These are phyloP conservation scores for Microbotryum scabiosae DNA, from an alignment of 1,284 basidiomycete genomes.

Conservation along the genomic window DNA sequence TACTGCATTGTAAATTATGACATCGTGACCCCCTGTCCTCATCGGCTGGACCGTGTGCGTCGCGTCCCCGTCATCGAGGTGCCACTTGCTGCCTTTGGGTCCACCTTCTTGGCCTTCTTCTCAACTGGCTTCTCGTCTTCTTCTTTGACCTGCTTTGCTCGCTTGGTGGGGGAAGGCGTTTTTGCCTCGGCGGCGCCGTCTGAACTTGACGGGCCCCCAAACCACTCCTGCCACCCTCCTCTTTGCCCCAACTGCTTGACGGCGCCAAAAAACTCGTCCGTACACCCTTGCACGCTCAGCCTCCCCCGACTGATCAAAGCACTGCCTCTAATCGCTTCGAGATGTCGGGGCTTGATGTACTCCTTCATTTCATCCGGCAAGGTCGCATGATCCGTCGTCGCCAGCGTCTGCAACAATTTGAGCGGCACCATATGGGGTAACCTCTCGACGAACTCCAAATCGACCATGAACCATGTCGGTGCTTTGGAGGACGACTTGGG, in stretches of 20 bases:
- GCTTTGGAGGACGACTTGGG: constrained; percentile 64
- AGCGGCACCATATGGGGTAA: constrained; percentile 69
- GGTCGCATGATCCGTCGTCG: constrained; percentile 33
- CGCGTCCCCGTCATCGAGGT: no score
- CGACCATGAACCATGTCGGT: constrained; percentile 79
- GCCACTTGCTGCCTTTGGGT: no score
- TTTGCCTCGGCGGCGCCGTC: no score
- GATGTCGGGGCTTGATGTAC: constrained; percentile 38
- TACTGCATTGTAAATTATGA: no score
- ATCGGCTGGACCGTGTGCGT: no score
- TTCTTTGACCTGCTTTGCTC: no score
- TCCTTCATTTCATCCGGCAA: constrained; percentile 48
- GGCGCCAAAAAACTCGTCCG: constrained; percentile 58
- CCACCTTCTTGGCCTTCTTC: no score
- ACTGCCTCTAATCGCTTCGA: constrained; percentile 54
- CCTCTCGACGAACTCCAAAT: constrained; percentile 54
- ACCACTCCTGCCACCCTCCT: constrained; percentile 49
- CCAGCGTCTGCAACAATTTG: constrained; percentile 61
- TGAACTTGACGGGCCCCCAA: background rate
- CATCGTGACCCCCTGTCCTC: no score
- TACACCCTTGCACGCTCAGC: constrained; percentile 77
- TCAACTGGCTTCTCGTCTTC: no score
- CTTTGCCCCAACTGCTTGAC: constrained; percentile 58
- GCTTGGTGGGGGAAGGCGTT: no score
- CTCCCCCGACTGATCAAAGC: constrained; percentile 72